A percentile compares a stretch with the other conserved stretches of the same genome.
These are phyloP conservation scores for Acanthamoeba royreba DNA, from an alignment of 208 protist genomes.

Conservation along the genomic window DNA sequence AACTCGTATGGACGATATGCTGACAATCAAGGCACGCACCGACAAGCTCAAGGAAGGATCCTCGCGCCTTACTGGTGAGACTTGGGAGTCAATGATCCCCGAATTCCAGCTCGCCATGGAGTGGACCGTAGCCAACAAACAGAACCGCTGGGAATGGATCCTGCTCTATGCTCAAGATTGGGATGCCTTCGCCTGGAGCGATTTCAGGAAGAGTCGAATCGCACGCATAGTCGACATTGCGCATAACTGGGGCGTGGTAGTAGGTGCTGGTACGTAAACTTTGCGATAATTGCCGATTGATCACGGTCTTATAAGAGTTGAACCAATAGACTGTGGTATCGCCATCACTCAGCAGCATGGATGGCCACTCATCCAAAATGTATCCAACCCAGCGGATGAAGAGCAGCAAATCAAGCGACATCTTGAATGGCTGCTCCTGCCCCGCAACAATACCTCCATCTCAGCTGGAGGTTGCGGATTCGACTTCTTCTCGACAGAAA, in stretches of 20 bases:
- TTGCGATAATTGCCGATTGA: not conserved
- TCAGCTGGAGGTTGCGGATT: not conserved
- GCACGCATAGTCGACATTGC: not conserved
- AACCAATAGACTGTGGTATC: slow-evolving; percentile 22
- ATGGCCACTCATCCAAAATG: not conserved
- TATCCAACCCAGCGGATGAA: not conserved
- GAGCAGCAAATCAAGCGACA: not conserved
- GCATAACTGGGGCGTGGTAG: slow-evolving; percentile 8
- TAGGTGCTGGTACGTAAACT: not conserved
- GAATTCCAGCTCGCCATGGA: not conserved
- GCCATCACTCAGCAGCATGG: slow-evolving; percentile 44
- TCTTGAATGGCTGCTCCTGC: slow-evolving; percentile 26
- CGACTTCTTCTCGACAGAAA: slow-evolving; percentile 52
- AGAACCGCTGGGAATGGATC: slow-evolving; percentile 54
- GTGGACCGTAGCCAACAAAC: slow-evolving; percentile 25
- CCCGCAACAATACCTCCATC: not conserved
- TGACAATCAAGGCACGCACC: no score
- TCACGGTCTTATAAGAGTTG: no score
- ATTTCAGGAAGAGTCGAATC: not conserved
- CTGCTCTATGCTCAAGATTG: slow-evolving; percentile 20
- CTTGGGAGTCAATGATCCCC: not conserved
- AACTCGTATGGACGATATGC: no score
- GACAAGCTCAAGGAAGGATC: not conserved
- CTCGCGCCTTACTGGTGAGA: not conserved
- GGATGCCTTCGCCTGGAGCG: slow-evolving; percentile 9